Percentiles rank a stretch among this genome's conserved stretches.
Evolutionary conservation across 345 rosid species (phyloP).

Genomic region (Cardamine occulta): DNA sequence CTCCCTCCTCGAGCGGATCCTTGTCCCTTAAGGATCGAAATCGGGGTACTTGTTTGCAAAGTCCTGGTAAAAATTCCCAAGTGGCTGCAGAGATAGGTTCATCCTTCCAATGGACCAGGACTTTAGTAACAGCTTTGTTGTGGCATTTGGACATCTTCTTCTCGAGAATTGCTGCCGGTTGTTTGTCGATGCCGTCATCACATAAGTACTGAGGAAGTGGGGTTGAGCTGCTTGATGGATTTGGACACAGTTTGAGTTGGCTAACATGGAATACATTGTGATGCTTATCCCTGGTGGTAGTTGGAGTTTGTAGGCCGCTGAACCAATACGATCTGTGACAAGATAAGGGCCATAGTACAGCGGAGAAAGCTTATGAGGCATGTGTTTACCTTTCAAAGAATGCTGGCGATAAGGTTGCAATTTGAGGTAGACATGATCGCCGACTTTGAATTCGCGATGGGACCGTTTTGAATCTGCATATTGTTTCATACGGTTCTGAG

Average conservation of each 20-base stretch:
- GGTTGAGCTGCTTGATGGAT: background rate
- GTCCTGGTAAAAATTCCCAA: too few species aligned
- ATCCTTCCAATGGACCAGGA: too few species aligned
- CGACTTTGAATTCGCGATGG: accelerated
- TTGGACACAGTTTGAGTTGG: background rate
- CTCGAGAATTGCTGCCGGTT: too few species aligned
- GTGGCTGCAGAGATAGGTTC: too few species aligned
- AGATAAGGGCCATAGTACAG: background rate
- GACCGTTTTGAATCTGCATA: background rate
- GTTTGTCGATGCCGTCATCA: too few species aligned
- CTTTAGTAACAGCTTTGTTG: too few species aligned
- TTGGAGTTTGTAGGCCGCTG: background rate
- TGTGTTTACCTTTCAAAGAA: background rate
- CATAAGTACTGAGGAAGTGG: too few species aligned
- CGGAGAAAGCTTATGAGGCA: background rate
- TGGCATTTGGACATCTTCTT: too few species aligned
- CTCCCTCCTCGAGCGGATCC: too few species aligned
- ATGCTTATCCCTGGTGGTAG: background rate
- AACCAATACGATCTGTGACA: background rate
- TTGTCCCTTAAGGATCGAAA: too few species aligned
- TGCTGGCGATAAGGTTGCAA: background rate
- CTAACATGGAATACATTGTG: background rate
- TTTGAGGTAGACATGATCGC: background rate
- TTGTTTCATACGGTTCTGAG: background rate
- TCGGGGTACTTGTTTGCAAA: too few species aligned